phyloP scores from a whole-genome alignment of 2,329 filamentous ascomycete species.

The Helotiales sp. region DNA sequence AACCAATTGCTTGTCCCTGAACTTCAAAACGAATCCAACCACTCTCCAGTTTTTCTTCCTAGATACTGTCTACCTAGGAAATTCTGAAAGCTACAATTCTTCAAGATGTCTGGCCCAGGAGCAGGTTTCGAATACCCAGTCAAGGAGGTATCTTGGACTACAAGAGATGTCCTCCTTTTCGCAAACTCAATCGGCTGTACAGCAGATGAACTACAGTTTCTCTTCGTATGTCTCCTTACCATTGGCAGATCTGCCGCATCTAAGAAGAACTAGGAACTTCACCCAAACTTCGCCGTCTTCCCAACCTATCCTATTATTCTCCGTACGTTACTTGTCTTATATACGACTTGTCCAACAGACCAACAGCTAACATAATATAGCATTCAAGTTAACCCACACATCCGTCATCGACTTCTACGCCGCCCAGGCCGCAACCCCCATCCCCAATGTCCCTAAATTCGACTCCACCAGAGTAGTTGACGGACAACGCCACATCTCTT shows the following conservation, averaged over 20 bases:
- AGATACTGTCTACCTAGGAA: too few species aligned
- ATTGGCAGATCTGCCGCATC: not conserved
- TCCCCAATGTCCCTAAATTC: conserved; percentile 66
- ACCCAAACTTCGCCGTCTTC: conserved; percentile 84
- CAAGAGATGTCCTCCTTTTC: conserved; percentile 87
- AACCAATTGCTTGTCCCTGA: not conserved
- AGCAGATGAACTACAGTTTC: conserved; percentile 83
- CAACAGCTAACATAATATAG: conserved; percentile 34
- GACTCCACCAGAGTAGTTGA: conserved; percentile 64
- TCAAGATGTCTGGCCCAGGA: conserved; percentile 41
- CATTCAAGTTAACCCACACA: conserved; percentile 66
- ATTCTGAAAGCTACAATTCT: not conserved
- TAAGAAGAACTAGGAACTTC: conserved; percentile 65
- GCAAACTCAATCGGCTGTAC: conserved; percentile 85
- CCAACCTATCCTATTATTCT: conserved; percentile 56
- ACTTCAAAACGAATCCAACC: too few species aligned
- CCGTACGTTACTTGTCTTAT: conserved; percentile 18
- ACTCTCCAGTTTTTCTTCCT: too few species aligned
- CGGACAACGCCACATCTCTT: conserved; percentile 64
- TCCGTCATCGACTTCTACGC: conserved; percentile 73
- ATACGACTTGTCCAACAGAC: not conserved
- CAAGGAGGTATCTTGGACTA: conserved; percentile 77
- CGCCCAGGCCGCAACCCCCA: conserved; percentile 50
- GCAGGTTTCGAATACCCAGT: conserved; percentile 79
- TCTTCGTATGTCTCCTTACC: conserved; percentile 64